These are phyloP conservation scores for Entomophthora muscae DNA, from an alignment of 371 early-diverging fungal genomes.

Conservation along the genomic window DNA sequence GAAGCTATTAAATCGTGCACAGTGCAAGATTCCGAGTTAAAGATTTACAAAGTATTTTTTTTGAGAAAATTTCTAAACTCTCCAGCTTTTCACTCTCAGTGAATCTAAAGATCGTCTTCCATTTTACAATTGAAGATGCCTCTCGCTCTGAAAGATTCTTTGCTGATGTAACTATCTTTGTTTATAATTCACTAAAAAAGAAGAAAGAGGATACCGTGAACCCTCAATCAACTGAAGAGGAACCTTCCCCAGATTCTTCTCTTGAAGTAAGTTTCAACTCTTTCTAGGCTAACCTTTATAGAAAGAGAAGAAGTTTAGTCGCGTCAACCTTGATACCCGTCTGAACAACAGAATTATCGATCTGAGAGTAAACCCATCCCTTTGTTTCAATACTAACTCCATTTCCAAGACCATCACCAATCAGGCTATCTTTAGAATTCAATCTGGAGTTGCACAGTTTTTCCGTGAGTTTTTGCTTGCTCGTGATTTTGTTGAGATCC, in stretches of 20 bases:
- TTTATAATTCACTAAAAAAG: not conserved
- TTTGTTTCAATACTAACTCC: not conserved
- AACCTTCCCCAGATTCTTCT: not conserved
- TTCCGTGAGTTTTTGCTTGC: constrained; percentile 87
- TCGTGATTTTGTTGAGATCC: constrained; percentile 92
- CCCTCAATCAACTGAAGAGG: constrained; percentile 19
- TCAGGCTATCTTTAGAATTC: constrained; percentile 95
- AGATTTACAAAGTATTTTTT: constrained; percentile 32
- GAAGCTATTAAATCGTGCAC: constrained; percentile 86
- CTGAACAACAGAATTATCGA: constrained; percentile 96
- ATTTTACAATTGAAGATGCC: constrained; percentile 92
- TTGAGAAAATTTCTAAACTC: not conserved
- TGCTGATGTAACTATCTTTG: constrained; percentile 20
- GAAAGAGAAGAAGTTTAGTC: constrained; percentile 30
- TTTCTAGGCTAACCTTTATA: not conserved
- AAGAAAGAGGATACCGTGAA: not conserved
- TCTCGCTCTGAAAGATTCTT: constrained; percentile 69
- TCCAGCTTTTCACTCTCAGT: constrained; percentile 47
- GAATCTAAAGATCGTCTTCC: constrained; percentile 74
- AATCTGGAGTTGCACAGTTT: constrained; percentile 80
- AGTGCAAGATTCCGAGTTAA: constrained; percentile 75
- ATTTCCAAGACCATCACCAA: constrained; percentile 69
- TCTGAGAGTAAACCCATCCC: constrained; percentile 53
- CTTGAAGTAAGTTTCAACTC: not conserved
- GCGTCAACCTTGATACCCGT: constrained; percentile 85